Percentiles rank a stretch among this genome's conserved stretches.
Evolutionary conservation across 2,329 filamentous ascomycete species (phyloP).

Genomic region (Emmonsia crescens): DNA sequence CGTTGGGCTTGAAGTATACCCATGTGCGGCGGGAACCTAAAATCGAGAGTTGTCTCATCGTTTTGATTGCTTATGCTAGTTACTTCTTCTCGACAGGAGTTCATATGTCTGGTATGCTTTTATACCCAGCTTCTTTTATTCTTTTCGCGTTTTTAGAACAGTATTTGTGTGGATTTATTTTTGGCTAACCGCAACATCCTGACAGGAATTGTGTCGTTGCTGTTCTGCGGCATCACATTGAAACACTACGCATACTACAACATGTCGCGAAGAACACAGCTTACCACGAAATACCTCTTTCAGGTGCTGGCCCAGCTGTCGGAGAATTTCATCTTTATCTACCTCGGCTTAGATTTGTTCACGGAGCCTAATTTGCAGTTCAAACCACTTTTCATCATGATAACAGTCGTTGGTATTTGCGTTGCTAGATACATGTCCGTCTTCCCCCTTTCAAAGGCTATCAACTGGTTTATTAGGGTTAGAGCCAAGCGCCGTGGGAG

Average conservation of each 20-base stretch:
- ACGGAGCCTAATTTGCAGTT: constrained; percentile 81
- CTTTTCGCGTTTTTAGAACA: not conserved
- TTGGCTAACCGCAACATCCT: constrained; percentile 2
- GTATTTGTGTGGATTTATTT: not conserved
- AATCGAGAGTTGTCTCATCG: constrained; percentile 89
- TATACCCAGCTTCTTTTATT: not conserved
- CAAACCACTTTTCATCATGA: constrained; percentile 88
- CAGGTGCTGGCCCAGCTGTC: constrained; percentile 88
- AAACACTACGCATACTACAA: constrained; percentile 99
- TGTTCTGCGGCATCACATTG: constrained; percentile 96
- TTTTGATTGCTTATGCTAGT: constrained; percentile 88
- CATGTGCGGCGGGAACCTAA: constrained; percentile 86
- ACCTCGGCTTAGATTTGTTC: constrained; percentile 87
- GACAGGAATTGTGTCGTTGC: constrained; percentile 82
- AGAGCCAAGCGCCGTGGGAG: constrained; percentile 64
- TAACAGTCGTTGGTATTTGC: constrained; percentile 85
- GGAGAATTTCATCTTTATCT: constrained; percentile 99
- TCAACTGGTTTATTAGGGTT: constrained; percentile 89
- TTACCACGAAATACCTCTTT: constrained; percentile 97
- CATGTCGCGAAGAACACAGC: constrained; percentile 94
- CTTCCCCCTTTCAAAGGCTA: constrained; percentile 77
- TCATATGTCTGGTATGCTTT: constrained; percentile 74
- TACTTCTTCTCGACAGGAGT: constrained; percentile 98
- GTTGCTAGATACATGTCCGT: constrained; percentile 87
- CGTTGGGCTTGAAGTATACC: constrained; percentile 85